Evolutionary conservation across 805 yeast species (phyloP), one percentile per base, ranked within the genome.

Genomic region (Millerozyma acaciae): DNA sequence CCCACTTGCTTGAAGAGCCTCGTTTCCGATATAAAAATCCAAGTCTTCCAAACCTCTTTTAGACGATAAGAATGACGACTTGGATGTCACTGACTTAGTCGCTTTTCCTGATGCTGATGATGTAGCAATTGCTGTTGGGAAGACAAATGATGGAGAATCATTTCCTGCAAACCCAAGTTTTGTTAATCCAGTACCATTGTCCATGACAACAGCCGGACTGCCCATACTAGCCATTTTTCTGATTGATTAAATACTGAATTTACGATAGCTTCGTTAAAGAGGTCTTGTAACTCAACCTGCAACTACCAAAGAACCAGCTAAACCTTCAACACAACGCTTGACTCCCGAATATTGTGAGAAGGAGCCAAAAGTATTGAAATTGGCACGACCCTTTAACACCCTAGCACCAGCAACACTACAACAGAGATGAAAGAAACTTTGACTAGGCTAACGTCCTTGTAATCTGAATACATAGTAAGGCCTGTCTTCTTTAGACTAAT

Each of bases 91-190:
- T 6, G 71, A 50, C 28, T 75, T 68, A 27, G 61, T 48, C 28
- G 67, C 48, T 16, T 68, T 60, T 10, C 68, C 63, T 4, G 71
- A 43, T 40, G 68, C 61, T 40, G 75, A 39, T 28, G 87, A 73
- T 2, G 97, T 89, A 16, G 94, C 80, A 59, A 93, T 93, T 4
- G 96, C 97, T 1, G 98, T 93, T 33, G 98, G 98, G 53, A 93
- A 86, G 20, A 93, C 87, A 75, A 84, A 93, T 4, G 97, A 89
- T 25, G 98, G 98, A 16, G 97, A 75, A 64, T 93, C 98, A 58
- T 93, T 93, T 36, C 98, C 98, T 47, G 98, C 98, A 66, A 89
- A 93, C 17, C 98, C 98, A 47, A 93, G 74, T 60, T 93, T 93
- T 56, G 98, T 93, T 49, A 89, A 72, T 45, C 98, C 98, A 49